Percentiles rank a stretch among this genome's conserved stretches.
phyloP scores from a whole-genome alignment of 1,139 yeast species.

The Lizanozyma gosingica region DNA sequence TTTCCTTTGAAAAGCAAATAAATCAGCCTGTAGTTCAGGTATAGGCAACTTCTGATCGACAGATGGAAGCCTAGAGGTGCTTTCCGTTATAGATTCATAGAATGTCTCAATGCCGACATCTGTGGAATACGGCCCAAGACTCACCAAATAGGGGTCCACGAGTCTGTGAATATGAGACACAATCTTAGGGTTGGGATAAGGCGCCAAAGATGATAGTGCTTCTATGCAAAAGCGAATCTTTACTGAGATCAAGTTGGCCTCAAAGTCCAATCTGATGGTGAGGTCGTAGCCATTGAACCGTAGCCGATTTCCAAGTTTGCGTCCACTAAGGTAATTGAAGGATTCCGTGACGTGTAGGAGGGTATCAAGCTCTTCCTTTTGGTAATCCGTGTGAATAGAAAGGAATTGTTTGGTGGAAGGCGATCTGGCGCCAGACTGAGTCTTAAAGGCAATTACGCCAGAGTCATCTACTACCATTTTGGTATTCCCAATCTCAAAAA shows the following conservation, averaged over 20 bases:
- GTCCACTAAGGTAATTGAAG: neutral
- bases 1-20: slow-evolving; percentile 52
- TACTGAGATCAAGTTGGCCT: neutral
- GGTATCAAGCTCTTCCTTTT: neutral
- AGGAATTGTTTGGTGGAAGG: neutral
- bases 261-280: neutral
- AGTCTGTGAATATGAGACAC: neutral
- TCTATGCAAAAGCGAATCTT: neutral
- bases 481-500: neutral
- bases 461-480: neutral
- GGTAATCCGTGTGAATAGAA: neutral
- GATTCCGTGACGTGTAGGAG: neutral
- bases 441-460: neutral
- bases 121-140: slow-evolving; percentile 1
- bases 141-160: neutral
- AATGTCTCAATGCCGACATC: slow-evolving; percentile 9
- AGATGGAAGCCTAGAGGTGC: slow-evolving; percentile 17
- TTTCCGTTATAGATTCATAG: slow-evolving; percentile 26
- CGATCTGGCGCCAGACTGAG: neutral
- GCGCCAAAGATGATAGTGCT: neutral
- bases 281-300: neutral
- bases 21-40: slow-evolving; percentile 41
- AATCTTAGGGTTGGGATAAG: neutral
- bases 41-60: slow-evolving; percentile 19
- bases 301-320: neutral